These are phyloP conservation scores for Thraustochytrium striatum DNA, from an alignment of 352 stramenopile species.

Conservation along the genomic window DNA sequence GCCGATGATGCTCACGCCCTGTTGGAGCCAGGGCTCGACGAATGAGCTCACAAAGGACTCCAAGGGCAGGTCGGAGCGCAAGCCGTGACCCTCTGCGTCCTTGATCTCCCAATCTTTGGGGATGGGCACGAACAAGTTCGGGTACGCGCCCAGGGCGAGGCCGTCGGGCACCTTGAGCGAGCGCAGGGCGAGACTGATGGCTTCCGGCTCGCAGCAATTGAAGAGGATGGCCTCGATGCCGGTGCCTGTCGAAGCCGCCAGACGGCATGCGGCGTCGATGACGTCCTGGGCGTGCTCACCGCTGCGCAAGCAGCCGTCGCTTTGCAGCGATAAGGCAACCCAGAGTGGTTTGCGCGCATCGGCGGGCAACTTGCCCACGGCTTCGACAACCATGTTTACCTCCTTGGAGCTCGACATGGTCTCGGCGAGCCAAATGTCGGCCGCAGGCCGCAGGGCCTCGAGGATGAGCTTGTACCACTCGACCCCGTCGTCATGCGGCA, in stretches of 20 bases:
- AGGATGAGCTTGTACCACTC: conserved; percentile 67
- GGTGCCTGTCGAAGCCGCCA: too few relatives aligned
- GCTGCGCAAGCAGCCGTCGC: conserved; percentile 66
- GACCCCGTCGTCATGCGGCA: conserved; percentile 66
- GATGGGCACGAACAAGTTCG: conserved; percentile 76
- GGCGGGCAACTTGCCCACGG: conserved; percentile 57
- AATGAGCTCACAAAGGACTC: conserved; percentile 73
- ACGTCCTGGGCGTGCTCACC: conserved; percentile 62
- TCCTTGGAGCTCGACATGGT: conserved; percentile 80
- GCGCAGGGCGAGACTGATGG: conserved; percentile 68
- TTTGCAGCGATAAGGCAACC: conserved; percentile 75
- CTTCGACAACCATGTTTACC: conserved; percentile 70
- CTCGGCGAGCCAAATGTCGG: conserved; percentile 76
- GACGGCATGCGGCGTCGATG: too few relatives aligned
- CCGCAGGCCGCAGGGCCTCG: conserved; percentile 62
- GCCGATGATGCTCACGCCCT: conserved; percentile 69
- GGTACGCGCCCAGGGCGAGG: conserved; percentile 72
- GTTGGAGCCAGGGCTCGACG: conserved; percentile 65
- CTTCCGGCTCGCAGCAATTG: conserved; percentile 79
- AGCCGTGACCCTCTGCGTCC: conserved; percentile 67
- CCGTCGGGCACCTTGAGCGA: conserved; percentile 57
- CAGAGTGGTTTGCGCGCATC: conserved; percentile 61
- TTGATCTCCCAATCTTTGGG: conserved; percentile 69
- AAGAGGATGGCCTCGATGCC: conserved; percentile 66
- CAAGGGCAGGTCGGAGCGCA: conserved; percentile 72